These are phyloP conservation scores for Hemisphaericaspora nanyangensis DNA, from an alignment of 805 yeast species.

Conservation along the genomic window DNA sequence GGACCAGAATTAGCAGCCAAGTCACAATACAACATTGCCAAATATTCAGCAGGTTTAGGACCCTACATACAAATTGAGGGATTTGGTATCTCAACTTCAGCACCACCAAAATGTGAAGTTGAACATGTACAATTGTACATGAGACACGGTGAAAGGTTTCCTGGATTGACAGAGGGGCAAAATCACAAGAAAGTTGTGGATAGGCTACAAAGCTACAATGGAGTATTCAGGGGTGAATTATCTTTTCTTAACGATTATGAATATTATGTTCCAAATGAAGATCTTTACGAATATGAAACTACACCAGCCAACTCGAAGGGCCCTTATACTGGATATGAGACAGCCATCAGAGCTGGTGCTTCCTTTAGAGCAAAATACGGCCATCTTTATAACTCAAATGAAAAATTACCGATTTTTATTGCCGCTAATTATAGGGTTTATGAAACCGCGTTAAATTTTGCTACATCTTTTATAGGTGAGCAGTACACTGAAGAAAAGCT, in stretches of 20 bases:
- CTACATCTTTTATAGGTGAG: conserved; percentile 54
- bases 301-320: conserved; percentile 40
- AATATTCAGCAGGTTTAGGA: conserved; percentile 52
- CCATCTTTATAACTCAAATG: conserved; percentile 35
- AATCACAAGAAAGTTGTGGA: conserved; percentile 19
- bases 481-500: conserved; percentile 33
- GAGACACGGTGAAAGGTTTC: conserved; percentile 78
- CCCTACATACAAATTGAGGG: conserved; percentile 54
- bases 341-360: conserved; percentile 48
- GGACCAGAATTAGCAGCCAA: conserved; percentile 37
- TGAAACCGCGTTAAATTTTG: conserved; percentile 53
- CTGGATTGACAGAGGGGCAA: conserved; percentile 17
- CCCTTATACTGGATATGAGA: conserved; percentile 50
- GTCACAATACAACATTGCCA: conserved; percentile 46
- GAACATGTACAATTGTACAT: conserved; percentile 69
- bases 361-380: conserved; percentile 47
- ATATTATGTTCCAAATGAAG: conserved; percentile 39
- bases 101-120: conserved; percentile 50
- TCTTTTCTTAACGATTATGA: conserved; percentile 52
- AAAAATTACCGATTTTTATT: conserved; percentile 48
- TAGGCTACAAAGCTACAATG: conserved; percentile 23
- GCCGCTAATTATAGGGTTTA: conserved; percentile 54
- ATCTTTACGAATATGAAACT: conserved; percentile 48
- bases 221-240: conserved; percentile 45
- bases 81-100: conserved; percentile 48